Evolutionary conservation across 768 basidiomycete species (phyloP).

Genomic region (Tricholomella constricta): DNA sequence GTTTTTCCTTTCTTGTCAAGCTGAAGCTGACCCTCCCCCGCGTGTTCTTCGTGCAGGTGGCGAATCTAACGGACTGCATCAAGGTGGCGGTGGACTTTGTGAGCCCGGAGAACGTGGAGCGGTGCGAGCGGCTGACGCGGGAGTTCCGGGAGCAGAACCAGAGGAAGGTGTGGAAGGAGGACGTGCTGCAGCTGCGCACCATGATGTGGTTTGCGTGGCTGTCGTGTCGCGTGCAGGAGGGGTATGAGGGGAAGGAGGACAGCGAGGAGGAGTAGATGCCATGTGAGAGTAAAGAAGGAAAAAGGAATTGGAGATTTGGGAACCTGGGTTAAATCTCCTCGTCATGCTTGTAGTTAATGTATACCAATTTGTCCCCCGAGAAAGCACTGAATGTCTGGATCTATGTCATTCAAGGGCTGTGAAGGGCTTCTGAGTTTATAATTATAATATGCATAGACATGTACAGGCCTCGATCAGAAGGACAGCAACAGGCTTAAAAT

Average conservation of each 20-base stretch:
- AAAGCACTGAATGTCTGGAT: no score
- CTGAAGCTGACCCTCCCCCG: no score
- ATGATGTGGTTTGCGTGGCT: slow-evolving; percentile 97
- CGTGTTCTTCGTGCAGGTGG: slow-evolving; percentile 67
- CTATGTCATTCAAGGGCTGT: no score
- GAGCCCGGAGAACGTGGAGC: slow-evolving; percentile 86
- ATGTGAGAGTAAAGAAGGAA: no score
- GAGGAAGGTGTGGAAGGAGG: slow-evolving; percentile 89
- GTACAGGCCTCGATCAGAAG: no score
- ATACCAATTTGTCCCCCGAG: no score
- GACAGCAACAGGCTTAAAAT: no score
- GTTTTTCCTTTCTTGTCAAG: no score
- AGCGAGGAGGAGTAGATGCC: neutral
- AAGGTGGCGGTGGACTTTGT: slow-evolving; percentile 97
- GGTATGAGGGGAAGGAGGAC: neutral
- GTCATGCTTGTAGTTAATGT: no score
- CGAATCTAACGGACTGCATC: slow-evolving; percentile 92
- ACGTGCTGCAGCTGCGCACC: slow-evolving; percentile 85
- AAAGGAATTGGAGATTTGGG: neutral
- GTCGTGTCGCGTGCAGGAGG: slow-evolving; percentile 52
- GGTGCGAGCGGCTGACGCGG: slow-evolving; percentile 82
- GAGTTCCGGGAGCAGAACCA: slow-evolving; percentile 93
- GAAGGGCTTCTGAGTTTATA: no score
- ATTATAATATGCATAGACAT: no score
- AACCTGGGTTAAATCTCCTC: no score